Evolutionary conservation across 768 basidiomycete species (phyloP), one percentile per base, ranked within the genome.

Genomic region (Coprinellus micaceus): DNA sequence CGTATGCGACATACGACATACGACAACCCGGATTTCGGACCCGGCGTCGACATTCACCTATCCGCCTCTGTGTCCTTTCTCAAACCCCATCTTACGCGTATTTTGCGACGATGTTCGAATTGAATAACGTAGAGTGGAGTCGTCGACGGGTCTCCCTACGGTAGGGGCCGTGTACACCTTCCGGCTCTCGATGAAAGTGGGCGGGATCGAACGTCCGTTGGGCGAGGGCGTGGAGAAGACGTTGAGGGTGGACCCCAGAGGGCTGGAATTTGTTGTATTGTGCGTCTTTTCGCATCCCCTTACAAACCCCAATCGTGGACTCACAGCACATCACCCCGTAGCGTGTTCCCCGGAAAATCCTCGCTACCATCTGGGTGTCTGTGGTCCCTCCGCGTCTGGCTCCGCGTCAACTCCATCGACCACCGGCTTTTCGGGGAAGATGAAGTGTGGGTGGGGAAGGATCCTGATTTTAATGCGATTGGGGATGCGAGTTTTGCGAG

Each of bases 361-460:
- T 76, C 75, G 44, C 66, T 84, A 1, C 85, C 85, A 0, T 68
- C 69, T n/a, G 82, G 78, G 0, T 80, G 77, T 53, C 65, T 85
- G 2, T 82, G 74, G 69, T 78, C 80, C 15, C 69, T 86, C 21
- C 83, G 86, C 0, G 81, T 86, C 19, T 88, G 86, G 85, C 70
- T 88, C 43, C 76, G 82, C 13, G 76, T 76, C 4, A 77, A 78
- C 29, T 76, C 72, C n/a, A 68, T 82, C 36, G 82, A 87, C 54
- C 86, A 86, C 58, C 78, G 84, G 33, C 54, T 88, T 43, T 88
- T 88, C 61, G 77, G 78, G 33, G 82, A 83, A 19, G 82, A 85
- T 60, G 82, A 85, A 25, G 63, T 88, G 25, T 87, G 84, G 84
- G 69, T 87, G 12, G 85, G 82, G 17, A 82, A 74, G 63, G 84